Evolutionary conservation across 805 yeast genomes (phyloP), one percentile per base, ranked within the genome.

Genomic region (Ogataea thermomethanolica): DNA sequence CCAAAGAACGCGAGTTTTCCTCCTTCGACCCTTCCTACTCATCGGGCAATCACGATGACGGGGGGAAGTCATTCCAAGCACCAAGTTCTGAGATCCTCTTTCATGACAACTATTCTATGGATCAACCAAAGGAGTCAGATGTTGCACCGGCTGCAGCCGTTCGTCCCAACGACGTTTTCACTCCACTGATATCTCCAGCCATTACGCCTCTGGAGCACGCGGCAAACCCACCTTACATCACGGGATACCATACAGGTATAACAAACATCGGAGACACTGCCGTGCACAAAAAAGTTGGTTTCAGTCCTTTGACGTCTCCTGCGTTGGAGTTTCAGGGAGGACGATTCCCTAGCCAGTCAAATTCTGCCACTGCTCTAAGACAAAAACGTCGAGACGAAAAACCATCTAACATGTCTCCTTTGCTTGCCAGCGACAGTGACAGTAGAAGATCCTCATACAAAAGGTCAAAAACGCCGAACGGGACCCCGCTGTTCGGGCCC

Each of bases 151-250:
- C 28, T 15, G 8, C 29, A 11, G 38, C 55, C 23, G 69, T 76
- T 2, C 62, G 78, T 31, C 79, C 82, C 1, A 81, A 77, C 44
- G 76, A 76, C 35, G 76, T 76, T 5, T 84, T 81, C 61, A 84
- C 93, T 1, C 93, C 95, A 0, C 67, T 84, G 45, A 76, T 81
- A 1, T 81, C 90, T 2, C 95, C 95, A 0, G 81, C 84, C 8
- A 83, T 79, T 11, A 77, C 88, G 3, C 88, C 88, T 1, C 51
- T 72, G 52, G 87, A 73, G 14, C 46, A 45, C 30, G 30, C 48
- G n/a, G 21, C 24, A 8, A 51, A 46, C 29, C 50, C 45, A 6
- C 51, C 37, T 20, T 20, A 27, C 11, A 25, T 11, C 13, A 29
- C 25, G 4, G 33, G 31, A 12, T 41, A 23, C 25, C 13, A 11